Evolutionary conservation across 768 basidiomycete species (phyloP).

Genomic region (Tulasnella calospora): DNA sequence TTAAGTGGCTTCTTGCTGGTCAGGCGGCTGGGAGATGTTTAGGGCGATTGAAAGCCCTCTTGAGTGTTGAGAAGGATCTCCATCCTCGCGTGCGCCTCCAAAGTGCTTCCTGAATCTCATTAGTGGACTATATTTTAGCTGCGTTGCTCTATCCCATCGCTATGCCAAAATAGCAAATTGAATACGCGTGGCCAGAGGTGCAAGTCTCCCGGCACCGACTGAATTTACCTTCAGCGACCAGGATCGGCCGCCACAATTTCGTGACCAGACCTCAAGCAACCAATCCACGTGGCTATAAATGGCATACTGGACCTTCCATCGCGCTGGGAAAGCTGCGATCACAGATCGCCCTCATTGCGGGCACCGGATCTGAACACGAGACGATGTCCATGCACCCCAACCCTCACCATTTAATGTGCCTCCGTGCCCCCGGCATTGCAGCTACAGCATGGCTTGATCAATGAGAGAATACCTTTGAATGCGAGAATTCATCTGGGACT

Average conservation of each 20-base stretch:
- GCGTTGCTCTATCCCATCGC: background rate
- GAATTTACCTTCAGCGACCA: background rate
- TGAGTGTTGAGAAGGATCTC: background rate
- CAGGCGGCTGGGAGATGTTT: background rate
- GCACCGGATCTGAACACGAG: background rate
- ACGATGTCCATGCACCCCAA: background rate
- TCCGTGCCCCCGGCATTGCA: background rate
- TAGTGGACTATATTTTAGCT: too few species aligned
- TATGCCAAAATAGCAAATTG: background rate
- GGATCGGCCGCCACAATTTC: background rate
- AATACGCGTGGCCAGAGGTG: background rate
- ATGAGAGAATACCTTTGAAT: background rate
- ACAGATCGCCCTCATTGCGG: background rate
- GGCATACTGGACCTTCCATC: background rate
- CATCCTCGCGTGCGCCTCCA: background rate
- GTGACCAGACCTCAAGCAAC: background rate
- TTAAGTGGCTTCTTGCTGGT: background rate
- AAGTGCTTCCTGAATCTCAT: too few species aligned
- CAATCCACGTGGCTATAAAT: background rate
- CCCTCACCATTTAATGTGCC: background rate
- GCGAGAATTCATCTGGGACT: background rate
- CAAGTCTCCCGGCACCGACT: background rate
- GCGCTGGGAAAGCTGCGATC: background rate
- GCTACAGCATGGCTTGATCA: background rate
- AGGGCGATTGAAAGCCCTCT: background rate